These are phyloP conservation scores for Colletotrichum sp. DNA, from an alignment of 2,329 filamentous ascomycete genomes.

Conservation along the genomic window DNA sequence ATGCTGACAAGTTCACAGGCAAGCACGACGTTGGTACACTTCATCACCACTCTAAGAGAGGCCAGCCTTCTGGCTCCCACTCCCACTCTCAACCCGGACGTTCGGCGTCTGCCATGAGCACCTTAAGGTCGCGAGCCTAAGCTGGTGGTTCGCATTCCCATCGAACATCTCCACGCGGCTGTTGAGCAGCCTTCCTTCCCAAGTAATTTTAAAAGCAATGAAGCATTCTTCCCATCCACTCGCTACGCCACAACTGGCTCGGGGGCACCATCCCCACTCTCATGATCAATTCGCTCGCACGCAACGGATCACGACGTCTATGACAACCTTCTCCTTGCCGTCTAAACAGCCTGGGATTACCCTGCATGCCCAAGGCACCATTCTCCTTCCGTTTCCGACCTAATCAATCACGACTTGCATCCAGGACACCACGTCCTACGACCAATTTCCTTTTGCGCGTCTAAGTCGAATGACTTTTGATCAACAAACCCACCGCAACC, in stretches of 20 bases:
- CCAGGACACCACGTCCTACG: slow-evolving; percentile 14
- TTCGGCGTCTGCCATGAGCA: slow-evolving; percentile 38
- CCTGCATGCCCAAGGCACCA: not conserved
- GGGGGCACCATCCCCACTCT: slow-evolving; percentile 9
- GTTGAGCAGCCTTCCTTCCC: slow-evolving; percentile 1
- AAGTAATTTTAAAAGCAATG: slow-evolving; percentile 10
- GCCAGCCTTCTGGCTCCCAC: slow-evolving; percentile 39
- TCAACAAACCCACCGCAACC: not conserved
- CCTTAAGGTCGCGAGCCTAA: slow-evolving; percentile 40
- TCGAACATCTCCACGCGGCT: slow-evolving; percentile 4
- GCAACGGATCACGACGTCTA: slow-evolving; percentile 25
- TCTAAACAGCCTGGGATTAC: slow-evolving; percentile 10
- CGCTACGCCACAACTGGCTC: slow-evolving; percentile 7
- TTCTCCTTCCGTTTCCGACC: slow-evolving; percentile 11
- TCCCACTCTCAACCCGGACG: slow-evolving; percentile 39
- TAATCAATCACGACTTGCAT: slow-evolving; percentile 18
- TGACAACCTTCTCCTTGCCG: slow-evolving; percentile 20
- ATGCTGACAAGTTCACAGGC: slow-evolving; percentile 48
- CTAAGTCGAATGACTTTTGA: not conserved
- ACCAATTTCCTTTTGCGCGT: slow-evolving; percentile 6
- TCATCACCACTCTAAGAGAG: slow-evolving; percentile 50
- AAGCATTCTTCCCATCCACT: slow-evolving; percentile 14
- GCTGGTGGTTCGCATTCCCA: not conserved
- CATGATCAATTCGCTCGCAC: slow-evolving; percentile 21
- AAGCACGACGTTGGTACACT: slow-evolving; percentile 76